Base-by-base conservation (phyloP, 2,329 filamentous ascomycete genomes). In the Aspergillus pseudoviridinutans region DNA sequence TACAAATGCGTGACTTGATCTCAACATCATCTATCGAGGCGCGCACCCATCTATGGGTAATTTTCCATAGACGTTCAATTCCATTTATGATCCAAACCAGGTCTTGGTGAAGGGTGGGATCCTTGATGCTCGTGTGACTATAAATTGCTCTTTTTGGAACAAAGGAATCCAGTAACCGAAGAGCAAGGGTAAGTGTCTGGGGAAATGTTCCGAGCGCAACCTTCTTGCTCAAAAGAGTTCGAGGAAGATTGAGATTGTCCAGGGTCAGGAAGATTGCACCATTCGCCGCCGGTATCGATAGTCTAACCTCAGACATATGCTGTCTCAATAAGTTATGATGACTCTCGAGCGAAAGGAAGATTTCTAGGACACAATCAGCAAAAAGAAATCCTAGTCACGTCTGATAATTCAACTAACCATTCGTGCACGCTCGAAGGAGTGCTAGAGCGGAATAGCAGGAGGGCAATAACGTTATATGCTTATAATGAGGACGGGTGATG, bases 311-410 rank as follows among this genome's bases (percentile, higher is more conserved):
- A 32, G 47, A 58, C 22, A 57, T 27, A 28, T 49, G 59, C 27
- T 52, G 49, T 12, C 53, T 56, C 20, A 56, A 59, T 38, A 53
- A 28, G 46, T 71, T 62, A 2, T 64, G 55, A 2, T 64, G 55
- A 35, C 58, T 59, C 57, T 81, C 78, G 42, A 83, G 61, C 17
- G 74, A 73, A 54, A 64, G 64, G 14, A 82, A 54, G 14, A 81
- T 74, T 62, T 79, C 82, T 84, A 62, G 38, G 53, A 49, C 38
- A 47, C 32, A 17, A 58, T 71, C 59, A 69, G 65, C 57, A 22
- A 24, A 38, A 50, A 22, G 22, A 35, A 50, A 46, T 41, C 32
- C 41, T 47, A 38, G 3, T 35, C 25, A 29, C 17, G 54, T 55
- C 51, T 28, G 38, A 47, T 54, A n/a, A 41, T 42, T 51, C 29